A percentile compares a stretch with the other conserved stretches of the same genome.
These are phyloP conservation scores for Circinella minor DNA, from an alignment of 371 early-diverging fungal species.

Conservation along the genomic window DNA sequence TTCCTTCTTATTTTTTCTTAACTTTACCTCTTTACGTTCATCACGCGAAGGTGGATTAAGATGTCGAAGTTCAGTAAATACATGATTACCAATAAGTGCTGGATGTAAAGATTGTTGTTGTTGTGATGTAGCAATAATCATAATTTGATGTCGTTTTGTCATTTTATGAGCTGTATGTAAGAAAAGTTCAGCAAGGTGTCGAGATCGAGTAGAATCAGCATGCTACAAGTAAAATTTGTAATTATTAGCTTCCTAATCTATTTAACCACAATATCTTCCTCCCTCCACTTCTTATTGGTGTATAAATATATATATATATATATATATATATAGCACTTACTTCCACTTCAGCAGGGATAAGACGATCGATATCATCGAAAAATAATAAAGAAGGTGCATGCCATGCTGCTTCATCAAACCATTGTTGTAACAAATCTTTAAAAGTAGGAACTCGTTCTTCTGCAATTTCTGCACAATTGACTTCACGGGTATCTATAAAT, in stretches of 20 bases:
- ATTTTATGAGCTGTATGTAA: conserved; percentile 48
- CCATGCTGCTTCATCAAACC: conserved; percentile 75
- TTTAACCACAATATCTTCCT: no score
- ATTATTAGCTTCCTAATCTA: no score
- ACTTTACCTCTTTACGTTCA: conserved; percentile 65
- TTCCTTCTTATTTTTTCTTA: background rate
- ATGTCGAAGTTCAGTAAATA: conserved; percentile 71
- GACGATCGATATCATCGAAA: conserved; percentile 96
- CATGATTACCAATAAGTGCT: conserved; percentile 63
- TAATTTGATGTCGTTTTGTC: conserved; percentile 55
- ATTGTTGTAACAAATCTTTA: conserved; percentile 65
- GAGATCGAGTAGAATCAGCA: conserved; percentile 69
- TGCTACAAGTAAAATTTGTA: conserved; percentile 34
- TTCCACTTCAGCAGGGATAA: conserved; percentile 87
- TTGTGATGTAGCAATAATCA: conserved; percentile 72
- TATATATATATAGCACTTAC: conserved; percentile 24
- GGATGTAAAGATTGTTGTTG: conserved; percentile 74
- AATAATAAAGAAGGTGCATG: conserved; percentile 86
- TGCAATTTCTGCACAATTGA: conserved; percentile 70
- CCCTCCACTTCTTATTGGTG: no score
- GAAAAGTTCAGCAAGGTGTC: conserved; percentile 75
- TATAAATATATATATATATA: background rate
- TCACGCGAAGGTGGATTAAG: conserved; percentile 72
- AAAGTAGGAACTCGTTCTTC: conserved; percentile 68
- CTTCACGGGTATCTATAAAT: conserved; percentile 50